Conservation (phyloP, 352 stramenopile genomes). For the Phytophthora nicotianae region DNA sequence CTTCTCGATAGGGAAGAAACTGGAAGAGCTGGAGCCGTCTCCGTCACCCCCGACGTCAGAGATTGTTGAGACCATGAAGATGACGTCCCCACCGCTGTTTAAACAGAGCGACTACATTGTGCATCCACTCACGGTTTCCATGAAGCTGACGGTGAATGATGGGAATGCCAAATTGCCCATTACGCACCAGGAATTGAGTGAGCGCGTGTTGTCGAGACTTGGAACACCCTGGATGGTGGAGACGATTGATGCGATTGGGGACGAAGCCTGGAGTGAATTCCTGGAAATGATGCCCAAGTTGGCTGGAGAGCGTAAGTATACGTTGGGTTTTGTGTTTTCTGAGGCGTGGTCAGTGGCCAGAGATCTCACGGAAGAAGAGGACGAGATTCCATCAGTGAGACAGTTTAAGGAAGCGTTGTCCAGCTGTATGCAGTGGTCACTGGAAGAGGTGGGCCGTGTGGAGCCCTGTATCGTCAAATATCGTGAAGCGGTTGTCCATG, state of each 20-base stretch:
- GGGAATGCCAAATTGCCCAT: conserved; percentile 78
- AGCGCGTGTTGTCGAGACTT: conserved; percentile 70
- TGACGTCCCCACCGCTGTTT: conserved; percentile 41
- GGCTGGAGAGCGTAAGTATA: conserved; percentile 77
- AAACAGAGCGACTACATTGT: conserved; percentile 67
- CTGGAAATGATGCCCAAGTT: conserved; percentile 74
- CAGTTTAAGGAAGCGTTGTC: conserved; percentile 78
- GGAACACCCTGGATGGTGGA: conserved; percentile 82
- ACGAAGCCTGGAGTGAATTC: conserved; percentile 73
- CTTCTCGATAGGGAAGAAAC: conserved; percentile 34
- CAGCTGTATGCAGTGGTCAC: conserved; percentile 80
- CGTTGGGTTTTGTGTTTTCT: conserved; percentile 83
- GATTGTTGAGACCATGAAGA: conserved; percentile 8
- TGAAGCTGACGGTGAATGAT: conserved; percentile 86
- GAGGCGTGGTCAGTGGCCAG: conserved; percentile 83
- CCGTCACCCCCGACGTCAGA: conserved; percentile 13
- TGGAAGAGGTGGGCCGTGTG: conserved; percentile 63
- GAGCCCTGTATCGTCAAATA: conserved; percentile 70
- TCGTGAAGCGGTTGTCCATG: conserved; percentile 77
- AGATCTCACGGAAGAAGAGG: conserved; percentile 78
- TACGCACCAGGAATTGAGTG: conserved; percentile 76
- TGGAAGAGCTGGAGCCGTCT: conserved; percentile 7
- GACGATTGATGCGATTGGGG: conserved; percentile 75
- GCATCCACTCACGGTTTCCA: conserved; percentile 72
- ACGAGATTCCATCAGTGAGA: conserved; percentile 67